Percentiles rank a stretch among this genome's conserved stretches.
These are phyloP conservation scores for Gleditsia sinensis DNA, from an alignment of 306 rosid species.

Conservation along the genomic window DNA sequence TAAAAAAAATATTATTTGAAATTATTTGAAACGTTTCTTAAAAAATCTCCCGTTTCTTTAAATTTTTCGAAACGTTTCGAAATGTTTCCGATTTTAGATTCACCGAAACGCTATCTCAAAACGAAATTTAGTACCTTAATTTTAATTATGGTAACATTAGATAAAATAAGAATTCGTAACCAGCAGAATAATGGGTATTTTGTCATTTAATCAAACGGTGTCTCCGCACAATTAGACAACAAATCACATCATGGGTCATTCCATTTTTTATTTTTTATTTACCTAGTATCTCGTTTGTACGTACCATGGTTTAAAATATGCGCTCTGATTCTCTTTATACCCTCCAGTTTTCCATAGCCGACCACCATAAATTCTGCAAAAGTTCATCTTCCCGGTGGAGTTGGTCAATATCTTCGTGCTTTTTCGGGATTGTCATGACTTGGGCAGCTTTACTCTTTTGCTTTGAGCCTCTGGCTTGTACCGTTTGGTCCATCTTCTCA, in stretches of 20 bases:
- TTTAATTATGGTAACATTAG: too few species aligned
- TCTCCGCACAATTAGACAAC: constrained; percentile 31
- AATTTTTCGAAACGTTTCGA: too few species aligned
- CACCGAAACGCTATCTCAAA: too few species aligned
- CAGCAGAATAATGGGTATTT: constrained; percentile 39
- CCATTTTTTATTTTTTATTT: constrained; percentile 31
- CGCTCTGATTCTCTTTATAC: constrained; percentile 24
- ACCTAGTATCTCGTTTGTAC: constrained; percentile 40
- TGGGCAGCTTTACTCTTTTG: constrained; percentile 44
- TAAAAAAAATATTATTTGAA: too few species aligned
- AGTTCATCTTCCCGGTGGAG: constrained; percentile 18
- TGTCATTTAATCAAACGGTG: constrained; percentile 37
- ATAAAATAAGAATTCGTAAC: constrained; percentile 43
- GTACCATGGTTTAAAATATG: constrained; percentile 16
- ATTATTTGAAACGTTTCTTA: too few species aligned
- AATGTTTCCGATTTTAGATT: too few species aligned
- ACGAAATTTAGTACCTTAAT: too few species aligned
- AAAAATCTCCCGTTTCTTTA: too few species aligned
- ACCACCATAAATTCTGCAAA: constrained; percentile 27
- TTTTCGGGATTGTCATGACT: constrained; percentile 38
- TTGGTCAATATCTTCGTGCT: constrained; percentile 43
- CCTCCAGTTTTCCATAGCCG: neutral
- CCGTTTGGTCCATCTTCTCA: constrained; percentile 35
- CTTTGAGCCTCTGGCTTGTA: constrained; percentile 33
- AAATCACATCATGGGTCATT: constrained; percentile 46